Evolutionary conservation across 2,329 filamentous ascomycete genomes (phyloP), one percentile per base, ranked within the genome.

Genomic region (Trichoderma gracile): DNA sequence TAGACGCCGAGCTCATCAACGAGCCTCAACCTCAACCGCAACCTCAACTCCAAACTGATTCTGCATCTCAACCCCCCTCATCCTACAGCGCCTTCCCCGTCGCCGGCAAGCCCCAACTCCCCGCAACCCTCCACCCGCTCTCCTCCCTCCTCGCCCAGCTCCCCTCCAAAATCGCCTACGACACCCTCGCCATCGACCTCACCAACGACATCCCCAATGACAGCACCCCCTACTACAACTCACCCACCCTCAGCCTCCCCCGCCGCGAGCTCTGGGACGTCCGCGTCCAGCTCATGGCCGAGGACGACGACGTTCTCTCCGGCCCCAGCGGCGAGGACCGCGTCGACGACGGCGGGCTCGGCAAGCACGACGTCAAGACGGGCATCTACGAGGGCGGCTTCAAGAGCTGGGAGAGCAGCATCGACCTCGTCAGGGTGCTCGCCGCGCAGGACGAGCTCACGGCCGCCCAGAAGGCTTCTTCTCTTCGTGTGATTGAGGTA

Each of bases 341-440:
- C 50, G 72, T 68, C 17, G 69, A 73, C 15, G 76, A 80, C 68
- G 82, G 65, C n/a, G 65, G 84, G 1, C 79, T 92, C 42, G 88
- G 86, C 45, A 82, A 84, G 67, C 87, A 90, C 68, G 91, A 95
- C 75, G 88, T 95, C 68, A 89, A 87, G 75, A 90, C 90, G 63
- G 91, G 91, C 58, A 85, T 94, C 66, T 95, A 95, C 76, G 91
- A 95, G 77, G 91, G 91, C 64, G 91, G 91, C 25, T 93, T 94
- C 79, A 95, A 95, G 79, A 93, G 89, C 71, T 95, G 91, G 91
- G 91, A 95, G 78, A 93, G 91, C 77, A 92, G 89, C 66, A 81
- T 93, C 59, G 91, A 95, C 73, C 80, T 95, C 19, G 89, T 91
- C 57, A 90, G 87, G 72, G 86, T 89, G n/a, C 75, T 89, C 33